Evolutionary conservation across 371 early-diverging fungal genomes (phyloP).

Genomic region (Saksenaea oblongispora): DNA sequence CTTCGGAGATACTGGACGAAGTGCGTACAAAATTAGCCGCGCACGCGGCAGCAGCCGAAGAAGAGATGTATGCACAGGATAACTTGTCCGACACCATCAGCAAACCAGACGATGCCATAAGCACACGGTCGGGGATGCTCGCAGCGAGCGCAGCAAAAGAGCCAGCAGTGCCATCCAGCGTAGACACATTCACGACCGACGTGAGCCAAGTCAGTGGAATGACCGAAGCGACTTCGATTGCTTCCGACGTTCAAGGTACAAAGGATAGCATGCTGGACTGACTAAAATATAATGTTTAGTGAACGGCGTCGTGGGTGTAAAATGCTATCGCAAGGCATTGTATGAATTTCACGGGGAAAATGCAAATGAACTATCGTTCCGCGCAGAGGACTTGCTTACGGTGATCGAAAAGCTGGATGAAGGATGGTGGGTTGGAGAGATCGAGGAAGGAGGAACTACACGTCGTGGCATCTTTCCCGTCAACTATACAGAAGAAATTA

Average conservation of each 20-base stretch:
- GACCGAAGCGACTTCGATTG: neutral
- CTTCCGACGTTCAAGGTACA: neutral
- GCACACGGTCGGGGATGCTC: neutral
- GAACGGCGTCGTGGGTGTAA: conserved; percentile 3
- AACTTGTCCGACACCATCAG: neutral
- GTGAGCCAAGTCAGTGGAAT: neutral
- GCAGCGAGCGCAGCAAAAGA: neutral
- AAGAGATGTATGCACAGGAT: neutral
- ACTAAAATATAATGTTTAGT: neutral
- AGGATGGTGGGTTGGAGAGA: conserved; percentile 89
- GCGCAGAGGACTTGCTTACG: conserved; percentile 70
- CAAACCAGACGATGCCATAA: neutral
- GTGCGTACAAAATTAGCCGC: conserved; percentile 12
- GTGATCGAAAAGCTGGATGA: conserved; percentile 78
- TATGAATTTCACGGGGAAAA: conserved; percentile 71
- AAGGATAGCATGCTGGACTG: neutral
- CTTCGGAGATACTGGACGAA: conserved; percentile 44
- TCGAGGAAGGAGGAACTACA: conserved; percentile 43
- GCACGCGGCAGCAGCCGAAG: neutral
- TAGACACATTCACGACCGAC: neutral
- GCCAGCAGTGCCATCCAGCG: neutral
- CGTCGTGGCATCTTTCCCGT: conserved; percentile 80
- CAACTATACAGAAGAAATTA: conserved; percentile 67
- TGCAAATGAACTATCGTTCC: conserved; percentile 69
- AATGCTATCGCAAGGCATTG: conserved; percentile 55